These are phyloP conservation scores for Chlorella variabilis DNA, from an alignment of 163 green algal genomes.

Conservation along the genomic window DNA sequence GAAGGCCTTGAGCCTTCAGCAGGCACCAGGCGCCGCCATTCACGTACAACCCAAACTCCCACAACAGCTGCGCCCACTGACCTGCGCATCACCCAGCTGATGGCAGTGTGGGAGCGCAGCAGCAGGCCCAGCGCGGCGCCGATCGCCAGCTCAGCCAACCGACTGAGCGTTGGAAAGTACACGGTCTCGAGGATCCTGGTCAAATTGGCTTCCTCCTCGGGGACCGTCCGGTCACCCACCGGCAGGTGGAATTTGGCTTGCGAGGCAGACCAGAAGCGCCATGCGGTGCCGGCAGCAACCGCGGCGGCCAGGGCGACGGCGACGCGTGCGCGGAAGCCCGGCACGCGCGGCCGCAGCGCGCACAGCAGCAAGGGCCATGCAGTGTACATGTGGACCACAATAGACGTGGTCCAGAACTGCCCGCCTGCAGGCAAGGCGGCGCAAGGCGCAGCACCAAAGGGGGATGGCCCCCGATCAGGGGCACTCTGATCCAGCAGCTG, in stretches of 20 bases:
- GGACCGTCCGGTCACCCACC: background rate
- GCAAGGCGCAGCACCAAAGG: too few relatives aligned
- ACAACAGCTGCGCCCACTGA: too few relatives aligned
- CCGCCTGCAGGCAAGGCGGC: background rate
- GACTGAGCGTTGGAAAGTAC: background rate
- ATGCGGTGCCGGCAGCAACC: background rate
- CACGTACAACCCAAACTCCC: background rate
- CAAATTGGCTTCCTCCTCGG: background rate
- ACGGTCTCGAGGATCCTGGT: background rate
- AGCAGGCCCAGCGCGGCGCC: conserved; percentile 5
- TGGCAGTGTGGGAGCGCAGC: background rate
- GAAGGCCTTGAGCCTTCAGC: too few relatives aligned
- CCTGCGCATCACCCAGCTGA: background rate
- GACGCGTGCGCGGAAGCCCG: background rate
- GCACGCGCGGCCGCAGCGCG: background rate
- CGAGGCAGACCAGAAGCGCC: background rate
- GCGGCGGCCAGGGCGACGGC: background rate
- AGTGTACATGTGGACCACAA: background rate
- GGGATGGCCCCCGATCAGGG: too few relatives aligned
- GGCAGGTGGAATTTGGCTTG: background rate
- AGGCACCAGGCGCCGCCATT: too few relatives aligned
- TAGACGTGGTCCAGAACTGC: background rate
- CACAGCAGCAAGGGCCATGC: background rate
- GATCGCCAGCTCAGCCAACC: background rate
- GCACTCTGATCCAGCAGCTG: too few relatives aligned